A percentile compares a stretch with the other conserved stretches of the same genome.
Evolutionary conservation across 768 basidiomycete genomes (phyloP).

Genomic region (Tricholoma sp.): DNA sequence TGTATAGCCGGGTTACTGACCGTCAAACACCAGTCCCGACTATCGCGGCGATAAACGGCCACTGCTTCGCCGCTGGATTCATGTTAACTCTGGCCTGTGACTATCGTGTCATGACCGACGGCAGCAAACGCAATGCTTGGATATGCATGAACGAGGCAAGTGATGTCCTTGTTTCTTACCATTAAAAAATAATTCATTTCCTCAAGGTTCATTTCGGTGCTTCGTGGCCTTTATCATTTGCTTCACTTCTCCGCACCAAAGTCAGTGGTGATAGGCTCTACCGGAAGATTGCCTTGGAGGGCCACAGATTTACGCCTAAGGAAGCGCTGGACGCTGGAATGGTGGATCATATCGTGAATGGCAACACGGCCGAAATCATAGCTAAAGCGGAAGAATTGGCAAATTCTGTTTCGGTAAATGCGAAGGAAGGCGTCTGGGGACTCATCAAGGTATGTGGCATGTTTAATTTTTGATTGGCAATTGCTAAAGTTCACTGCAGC

Average conservation of each 20-base stretch:
- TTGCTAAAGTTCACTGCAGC: conserved; percentile 27
- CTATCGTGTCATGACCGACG: conserved; percentile 86
- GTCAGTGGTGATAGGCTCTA: conserved; percentile 51
- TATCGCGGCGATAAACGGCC: conserved; percentile 78
- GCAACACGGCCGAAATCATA: conserved; percentile 55
- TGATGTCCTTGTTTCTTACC: background rate
- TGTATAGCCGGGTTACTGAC: background rate
- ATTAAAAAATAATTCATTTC: background rate
- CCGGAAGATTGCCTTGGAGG: conserved; percentile 76
- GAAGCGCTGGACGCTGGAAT: conserved; percentile 67
- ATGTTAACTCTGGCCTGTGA: conserved; percentile 80
- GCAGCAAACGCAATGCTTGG: conserved; percentile 73
- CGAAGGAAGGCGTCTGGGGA: conserved; percentile 65
- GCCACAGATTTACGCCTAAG: conserved; percentile 67
- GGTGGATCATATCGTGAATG: conserved; percentile 64
- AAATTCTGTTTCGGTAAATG: conserved; percentile 42
- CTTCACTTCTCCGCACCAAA: conserved; percentile 59
- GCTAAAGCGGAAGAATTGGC: conserved; percentile 63
- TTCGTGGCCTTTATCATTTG: conserved; percentile 69
- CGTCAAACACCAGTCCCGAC: conserved; percentile 54
- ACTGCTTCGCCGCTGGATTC: conserved; percentile 82
- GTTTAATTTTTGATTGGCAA: conserved; percentile 1
- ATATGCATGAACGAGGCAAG: conserved; percentile 89
- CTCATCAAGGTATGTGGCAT: conserved; percentile 52
- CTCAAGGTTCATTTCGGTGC: conserved; percentile 80